Percentiles rank a stretch among this genome's conserved stretches.
Evolutionary conservation across 306 rosid species (phyloP).

Genomic region (Nissolia schottii): DNA sequence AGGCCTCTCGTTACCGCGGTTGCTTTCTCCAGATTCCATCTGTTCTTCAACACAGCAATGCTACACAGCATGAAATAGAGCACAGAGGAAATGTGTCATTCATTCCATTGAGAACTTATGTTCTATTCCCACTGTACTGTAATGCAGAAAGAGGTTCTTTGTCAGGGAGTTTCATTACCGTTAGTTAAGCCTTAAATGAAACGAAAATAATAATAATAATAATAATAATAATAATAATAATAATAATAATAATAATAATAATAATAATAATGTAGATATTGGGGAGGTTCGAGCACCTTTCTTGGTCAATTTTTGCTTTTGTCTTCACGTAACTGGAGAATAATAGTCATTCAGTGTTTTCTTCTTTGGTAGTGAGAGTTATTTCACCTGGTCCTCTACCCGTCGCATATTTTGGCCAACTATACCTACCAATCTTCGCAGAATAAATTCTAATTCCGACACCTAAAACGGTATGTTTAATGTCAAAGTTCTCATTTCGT

Average conservation of each 20-base stretch:
- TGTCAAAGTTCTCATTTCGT: background rate
- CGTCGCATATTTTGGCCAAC: slow-evolving; percentile 4
- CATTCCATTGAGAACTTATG: slow-evolving; percentile 6
- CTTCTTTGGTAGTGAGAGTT: background rate
- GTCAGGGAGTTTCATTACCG: slow-evolving; percentile 17
- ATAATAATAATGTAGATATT: slow-evolving; percentile 7
- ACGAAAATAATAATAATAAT: too few relatives aligned
- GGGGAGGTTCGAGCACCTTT: background rate
- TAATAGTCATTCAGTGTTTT: background rate
- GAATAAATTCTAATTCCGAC: background rate
- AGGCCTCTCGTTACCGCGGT: slow-evolving; percentile 28
- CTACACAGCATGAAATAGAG: slow-evolving; percentile 20
- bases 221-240: too few relatives aligned
- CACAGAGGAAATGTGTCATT: slow-evolving; percentile 13
- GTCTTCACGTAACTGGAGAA: slow-evolving; percentile 16
- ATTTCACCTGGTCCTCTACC: slow-evolving; percentile 13
- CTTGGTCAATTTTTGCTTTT: slow-evolving; percentile 6
- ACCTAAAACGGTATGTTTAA: background rate
- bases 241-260: too few relatives aligned
- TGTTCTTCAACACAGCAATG: slow-evolving; percentile 28
- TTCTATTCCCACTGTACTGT: slow-evolving; percentile 12
- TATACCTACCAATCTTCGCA: slow-evolving; percentile 4
- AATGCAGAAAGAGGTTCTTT: slow-evolving; percentile 16
- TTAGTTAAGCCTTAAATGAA: slow-evolving; percentile 22
- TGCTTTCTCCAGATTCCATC: slow-evolving; percentile 54